A percentile compares a stretch with the other conserved stretches of the same genome.
Evolutionary conservation across 352 stramenopile species (phyloP).

Genomic region (Phytophthora cryptogea): DNA sequence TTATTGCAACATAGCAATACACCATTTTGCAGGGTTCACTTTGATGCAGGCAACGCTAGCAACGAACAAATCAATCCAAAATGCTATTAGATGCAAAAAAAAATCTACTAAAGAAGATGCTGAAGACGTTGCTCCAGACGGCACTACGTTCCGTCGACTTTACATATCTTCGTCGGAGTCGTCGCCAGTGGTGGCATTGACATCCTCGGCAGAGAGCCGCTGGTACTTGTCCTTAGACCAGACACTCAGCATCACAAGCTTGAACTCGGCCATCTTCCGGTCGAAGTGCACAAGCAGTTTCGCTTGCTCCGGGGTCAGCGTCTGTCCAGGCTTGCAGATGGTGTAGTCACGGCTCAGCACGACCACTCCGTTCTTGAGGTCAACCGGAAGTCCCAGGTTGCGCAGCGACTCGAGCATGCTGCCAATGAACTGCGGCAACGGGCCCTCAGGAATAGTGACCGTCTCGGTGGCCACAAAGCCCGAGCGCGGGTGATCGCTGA

Average conservation of each 20-base stretch:
- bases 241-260: constrained; percentile 76
- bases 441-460: constrained; percentile 88
- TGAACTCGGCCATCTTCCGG: constrained; percentile 88
- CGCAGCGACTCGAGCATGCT: constrained; percentile 97
- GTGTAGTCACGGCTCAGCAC: constrained; percentile 92
- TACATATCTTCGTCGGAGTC: constrained; percentile 69
- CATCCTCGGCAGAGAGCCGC: constrained; percentile 57
- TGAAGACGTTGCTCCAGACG: constrained; percentile 5
- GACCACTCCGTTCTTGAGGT: constrained; percentile 96
- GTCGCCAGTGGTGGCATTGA: constrained; percentile 36
- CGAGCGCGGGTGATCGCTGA: constrained; percentile 94
- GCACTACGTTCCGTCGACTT: constrained; percentile 17
- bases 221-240: constrained; percentile 83
- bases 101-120: constrained; percentile 28
- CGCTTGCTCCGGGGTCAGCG: constrained; percentile 94
- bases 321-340: constrained; percentile 95
- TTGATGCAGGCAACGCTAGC: background rate
- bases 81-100: constrained; percentile 39
- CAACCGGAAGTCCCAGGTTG: constrained; percentile 94
- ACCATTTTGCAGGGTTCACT: background rate
- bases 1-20: background rate
- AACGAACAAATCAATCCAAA: constrained; percentile 30
- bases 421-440: constrained; percentile 93
- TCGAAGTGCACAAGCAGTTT: constrained; percentile 95
- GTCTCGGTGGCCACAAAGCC: constrained; percentile 92